These are phyloP conservation scores for Glycyrrhiza uralensis DNA, from an alignment of 306 rosid species.

Conservation along the genomic window DNA sequence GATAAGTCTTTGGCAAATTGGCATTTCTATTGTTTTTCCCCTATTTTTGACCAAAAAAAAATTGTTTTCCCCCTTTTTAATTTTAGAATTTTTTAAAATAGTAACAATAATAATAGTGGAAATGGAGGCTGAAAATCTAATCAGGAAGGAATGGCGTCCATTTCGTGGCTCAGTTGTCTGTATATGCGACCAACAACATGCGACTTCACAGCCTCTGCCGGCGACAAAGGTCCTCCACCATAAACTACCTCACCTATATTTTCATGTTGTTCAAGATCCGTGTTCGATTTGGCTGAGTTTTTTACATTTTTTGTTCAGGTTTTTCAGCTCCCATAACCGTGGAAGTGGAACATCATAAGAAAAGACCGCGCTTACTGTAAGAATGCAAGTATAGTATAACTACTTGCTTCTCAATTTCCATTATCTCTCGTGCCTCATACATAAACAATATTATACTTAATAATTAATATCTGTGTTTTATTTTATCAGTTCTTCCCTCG, in stretches of 20 bases:
- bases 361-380: conserved; percentile 13
- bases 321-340: conserved; percentile 5
- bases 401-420: not conserved
- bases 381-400: not conserved
- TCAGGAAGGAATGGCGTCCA: conserved; percentile 53
- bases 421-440: not conserved
- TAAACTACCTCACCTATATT: not conserved
- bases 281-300: not conserved
- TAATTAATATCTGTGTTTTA: not conserved
- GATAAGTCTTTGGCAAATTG: no score
- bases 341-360: conserved; percentile 2
- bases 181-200: conserved; percentile 28
- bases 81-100: no score
- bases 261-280: not conserved
- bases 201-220: conserved; percentile 12
- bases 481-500: conserved; percentile 21
- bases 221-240: conserved; percentile 6
- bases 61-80: no score
- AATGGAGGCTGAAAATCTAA: conserved; percentile 13
- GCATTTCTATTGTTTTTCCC: no score
- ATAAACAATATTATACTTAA: not conserved
- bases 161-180: conserved; percentile 25
- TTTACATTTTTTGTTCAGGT: conserved; percentile 27
- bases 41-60: no score
- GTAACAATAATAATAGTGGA: not conserved